Percentiles rank a stretch among this genome's conserved stretches.
phyloP scores from a whole-genome alignment of 257 asterid genomes.

The Mentha longifolia region DNA sequence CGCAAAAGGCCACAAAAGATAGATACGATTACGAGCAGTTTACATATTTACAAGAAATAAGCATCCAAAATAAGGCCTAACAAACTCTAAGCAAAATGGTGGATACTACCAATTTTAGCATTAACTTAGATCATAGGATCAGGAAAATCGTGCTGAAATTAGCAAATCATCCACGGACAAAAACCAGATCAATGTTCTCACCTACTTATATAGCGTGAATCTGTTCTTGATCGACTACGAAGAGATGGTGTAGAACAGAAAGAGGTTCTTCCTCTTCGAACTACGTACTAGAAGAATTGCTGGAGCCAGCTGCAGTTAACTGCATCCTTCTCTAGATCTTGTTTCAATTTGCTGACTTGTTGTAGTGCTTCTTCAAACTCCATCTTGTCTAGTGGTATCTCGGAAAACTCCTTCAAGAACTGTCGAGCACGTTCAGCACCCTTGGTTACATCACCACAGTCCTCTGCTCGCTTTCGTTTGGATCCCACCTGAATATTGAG shows the following conservation, averaged over 20 bases:
- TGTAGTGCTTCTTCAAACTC: slow-evolving; percentile 59
- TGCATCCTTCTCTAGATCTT: slow-evolving; percentile 75
- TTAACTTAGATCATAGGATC: slow-evolving; percentile 8
- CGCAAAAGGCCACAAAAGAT: background rate
- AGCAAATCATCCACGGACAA: background rate
- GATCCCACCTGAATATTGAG: slow-evolving; percentile 50
- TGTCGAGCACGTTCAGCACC: slow-evolving; percentile 78
- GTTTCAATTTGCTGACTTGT: slow-evolving; percentile 55
- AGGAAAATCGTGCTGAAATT: background rate
- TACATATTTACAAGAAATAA: slow-evolving; percentile 24
- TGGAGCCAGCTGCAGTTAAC: slow-evolving; percentile 71
- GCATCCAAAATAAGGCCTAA: slow-evolving; percentile 20
- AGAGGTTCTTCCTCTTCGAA: too few relatives aligned
- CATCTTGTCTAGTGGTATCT: slow-evolving; percentile 81
- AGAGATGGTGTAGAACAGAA: background rate
- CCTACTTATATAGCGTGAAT: background rate
- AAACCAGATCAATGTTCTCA: slow-evolving; percentile 6
- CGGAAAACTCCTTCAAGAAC: slow-evolving; percentile 77
- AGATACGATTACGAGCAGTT: background rate
- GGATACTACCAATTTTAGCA: slow-evolving; percentile 7
- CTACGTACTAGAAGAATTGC: slow-evolving; percentile 55
- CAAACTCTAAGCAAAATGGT: slow-evolving; percentile 20
- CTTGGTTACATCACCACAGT: slow-evolving; percentile 57
- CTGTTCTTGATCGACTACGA: slow-evolving; percentile 6
- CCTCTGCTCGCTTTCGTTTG: slow-evolving; percentile 71